Conservation (phyloP, 352 stramenopile species). For the Pythium grandisporangium region DNA sequence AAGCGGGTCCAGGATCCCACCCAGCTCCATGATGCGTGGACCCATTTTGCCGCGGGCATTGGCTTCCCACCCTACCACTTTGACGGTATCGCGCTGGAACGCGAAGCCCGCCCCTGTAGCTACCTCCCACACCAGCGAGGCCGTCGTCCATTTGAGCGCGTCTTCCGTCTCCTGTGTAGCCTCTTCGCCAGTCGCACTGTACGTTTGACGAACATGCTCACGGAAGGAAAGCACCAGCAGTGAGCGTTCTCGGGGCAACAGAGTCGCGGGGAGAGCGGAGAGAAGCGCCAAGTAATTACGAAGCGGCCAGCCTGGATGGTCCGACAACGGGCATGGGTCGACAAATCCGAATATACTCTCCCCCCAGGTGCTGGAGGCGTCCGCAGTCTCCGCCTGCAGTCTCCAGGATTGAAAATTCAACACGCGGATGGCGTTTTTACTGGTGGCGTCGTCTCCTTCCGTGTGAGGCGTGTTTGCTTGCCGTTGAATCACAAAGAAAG, state of each 20-base stretch:
- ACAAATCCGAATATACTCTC: conserved; percentile 82
- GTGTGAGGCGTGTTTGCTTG: conserved; percentile 8
- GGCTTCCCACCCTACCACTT: conserved; percentile 60
- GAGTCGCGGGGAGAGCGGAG: conserved; percentile 20
- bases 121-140: conserved; percentile 53
- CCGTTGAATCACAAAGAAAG: conserved; percentile 73
- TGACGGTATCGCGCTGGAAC: conserved; percentile 10
- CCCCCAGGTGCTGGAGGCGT: neutral
- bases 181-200: conserved; percentile 17
- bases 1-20: conserved; percentile 61
- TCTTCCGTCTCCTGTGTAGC: too few species aligned
- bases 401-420: conserved; percentile 8
- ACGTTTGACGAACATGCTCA: conserved; percentile 53
- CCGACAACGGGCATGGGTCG: conserved; percentile 69
- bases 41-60: conserved; percentile 68
- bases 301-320: conserved; percentile 82
- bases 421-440: too few species aligned
- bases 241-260: conserved; percentile 17
- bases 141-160: too few species aligned
- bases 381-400: neutral
- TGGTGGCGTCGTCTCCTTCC: too few species aligned
- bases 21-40: conserved; percentile 69
- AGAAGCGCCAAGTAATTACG: conserved; percentile 80
- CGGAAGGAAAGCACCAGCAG: conserved; percentile 61
- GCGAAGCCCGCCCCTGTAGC: conserved; percentile 11